Evolutionary conservation across 2,329 filamentous ascomycete genomes (phyloP), one percentile per base, ranked within the genome.

Genomic region (Trichoderma guizhouense): DNA sequence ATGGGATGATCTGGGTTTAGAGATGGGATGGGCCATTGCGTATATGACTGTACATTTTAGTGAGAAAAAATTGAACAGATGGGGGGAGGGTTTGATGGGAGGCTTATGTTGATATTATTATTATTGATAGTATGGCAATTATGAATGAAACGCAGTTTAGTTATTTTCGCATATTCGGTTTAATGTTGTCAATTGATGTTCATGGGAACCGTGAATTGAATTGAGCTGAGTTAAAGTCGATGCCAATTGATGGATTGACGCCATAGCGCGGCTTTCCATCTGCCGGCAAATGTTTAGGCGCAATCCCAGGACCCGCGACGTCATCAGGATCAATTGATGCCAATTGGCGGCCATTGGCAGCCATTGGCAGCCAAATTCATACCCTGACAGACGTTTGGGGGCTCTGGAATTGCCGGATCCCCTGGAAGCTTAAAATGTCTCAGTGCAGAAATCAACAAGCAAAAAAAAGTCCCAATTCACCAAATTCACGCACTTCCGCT

Each of bases 1-100:
- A n/a, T 62, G 57, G 43, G 60, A 72, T 60, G 57, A 76, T 36
- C 74, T 74, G 75, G 69, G 72, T 70, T 70, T 79, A 77, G 77
- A 78, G 70, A 75, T 73, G 75, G 73, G 70, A 75, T 72, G 75
- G 73, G 73, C 71, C 73, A 76, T 62, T 72, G 72, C 71, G 76
- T 77, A 73, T 71, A 76, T 74, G 74, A 77, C 74, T 76, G 74
- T 76, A 77, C 63, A 72, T 73, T 74, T 55, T 34, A 62, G 28
- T 21, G 74, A 24, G 60, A 65, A 53, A 67, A 30, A 36, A 34
- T 24, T 43, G 39, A 39, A 36, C 28, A 36, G 28, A 53, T 32
- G 47, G 28, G 15, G 14, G 51, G 30, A 5, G n/a, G 34, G 12
- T 15, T 51, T 32, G 28, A 26, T 32, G 65, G 70, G 51, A 55